These are phyloP conservation scores for Oryza meridionalis DNA, from an alignment of 176 grass and related monocot genomes.

Conservation along the genomic window DNA sequence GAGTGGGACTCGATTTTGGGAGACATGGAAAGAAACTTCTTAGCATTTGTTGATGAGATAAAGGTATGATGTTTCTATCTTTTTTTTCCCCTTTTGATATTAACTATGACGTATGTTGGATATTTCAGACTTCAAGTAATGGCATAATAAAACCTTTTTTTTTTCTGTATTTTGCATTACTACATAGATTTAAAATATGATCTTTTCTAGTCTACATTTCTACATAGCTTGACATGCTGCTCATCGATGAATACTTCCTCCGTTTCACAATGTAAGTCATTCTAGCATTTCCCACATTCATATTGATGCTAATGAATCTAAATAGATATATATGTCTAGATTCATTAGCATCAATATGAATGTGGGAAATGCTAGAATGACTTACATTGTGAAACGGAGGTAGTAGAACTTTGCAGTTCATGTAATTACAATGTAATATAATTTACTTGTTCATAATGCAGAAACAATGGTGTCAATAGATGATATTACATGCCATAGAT, in stretches of 20 bases:
- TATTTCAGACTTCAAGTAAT: not conserved
- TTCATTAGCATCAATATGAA: too few species aligned
- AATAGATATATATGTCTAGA: too few species aligned
- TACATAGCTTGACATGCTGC: not conserved
- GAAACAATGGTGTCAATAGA: not conserved
- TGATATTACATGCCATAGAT: constrained; percentile 3
- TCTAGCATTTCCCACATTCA: too few species aligned
- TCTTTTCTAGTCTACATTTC: not conserved
- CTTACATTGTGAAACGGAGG: too few species aligned
- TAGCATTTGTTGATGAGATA: not conserved
- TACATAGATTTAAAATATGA: not conserved
- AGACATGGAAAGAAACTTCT: not conserved
- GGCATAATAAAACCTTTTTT: not conserved
- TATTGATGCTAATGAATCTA: too few species aligned
- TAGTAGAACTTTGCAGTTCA: not conserved
- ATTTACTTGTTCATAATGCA: not conserved
- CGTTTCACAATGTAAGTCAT: too few species aligned
- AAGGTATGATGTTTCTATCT: constrained; percentile 4
- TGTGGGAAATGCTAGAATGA: too few species aligned
- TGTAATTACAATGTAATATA: constrained; percentile 10
- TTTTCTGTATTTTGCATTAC: not conserved
- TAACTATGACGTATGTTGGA: not conserved
- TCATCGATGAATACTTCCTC: not conserved
- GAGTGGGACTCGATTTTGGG: not conserved
- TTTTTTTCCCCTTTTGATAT: not conserved